Percentiles rank a stretch among this genome's conserved stretches.
Conservation (phyloP, 441 rosid species). For the Erodium texanum region DNA sequence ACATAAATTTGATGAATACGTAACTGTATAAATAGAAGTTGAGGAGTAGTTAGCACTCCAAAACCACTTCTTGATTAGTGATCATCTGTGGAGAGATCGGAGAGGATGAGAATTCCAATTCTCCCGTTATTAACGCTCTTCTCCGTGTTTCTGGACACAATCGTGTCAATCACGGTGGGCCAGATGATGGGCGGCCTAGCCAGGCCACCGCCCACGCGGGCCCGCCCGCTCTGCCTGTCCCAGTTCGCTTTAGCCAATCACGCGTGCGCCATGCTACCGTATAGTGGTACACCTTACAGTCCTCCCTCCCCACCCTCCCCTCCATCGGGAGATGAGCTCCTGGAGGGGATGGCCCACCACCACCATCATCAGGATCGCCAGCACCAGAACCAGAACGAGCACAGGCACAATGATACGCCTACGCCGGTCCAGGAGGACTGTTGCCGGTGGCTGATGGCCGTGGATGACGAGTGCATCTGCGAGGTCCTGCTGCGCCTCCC, state of each 20-base stretch:
- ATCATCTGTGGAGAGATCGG: too few species aligned
- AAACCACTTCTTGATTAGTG: background rate
- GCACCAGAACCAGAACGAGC: background rate
- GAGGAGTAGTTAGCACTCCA: background rate
- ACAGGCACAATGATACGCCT: background rate
- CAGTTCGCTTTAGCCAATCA: background rate
- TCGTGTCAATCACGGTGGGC: background rate
- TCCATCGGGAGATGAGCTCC: background rate
- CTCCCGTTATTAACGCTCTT: background rate
- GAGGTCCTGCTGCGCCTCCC: slow-evolving; percentile 18
- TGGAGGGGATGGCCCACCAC: background rate
- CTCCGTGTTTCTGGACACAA: background rate
- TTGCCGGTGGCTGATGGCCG: slow-evolving; percentile 18
- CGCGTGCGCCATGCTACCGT: background rate
- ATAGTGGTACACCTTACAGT: background rate
- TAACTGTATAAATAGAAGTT: background rate
- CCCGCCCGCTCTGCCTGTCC: slow-evolving; percentile 3
- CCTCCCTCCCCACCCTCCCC: background rate
- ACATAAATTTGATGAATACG: background rate
- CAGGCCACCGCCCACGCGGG: background rate
- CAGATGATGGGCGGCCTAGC: background rate
- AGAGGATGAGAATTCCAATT: background rate
- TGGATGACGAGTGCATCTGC: slow-evolving; percentile 17
- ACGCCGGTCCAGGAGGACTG: slow-evolving; percentile 7
- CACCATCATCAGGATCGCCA: too few species aligned